phyloP scores from a whole-genome alignment of 2,329 filamentous ascomycete species.

The Claviceps fusiformis region DNA sequence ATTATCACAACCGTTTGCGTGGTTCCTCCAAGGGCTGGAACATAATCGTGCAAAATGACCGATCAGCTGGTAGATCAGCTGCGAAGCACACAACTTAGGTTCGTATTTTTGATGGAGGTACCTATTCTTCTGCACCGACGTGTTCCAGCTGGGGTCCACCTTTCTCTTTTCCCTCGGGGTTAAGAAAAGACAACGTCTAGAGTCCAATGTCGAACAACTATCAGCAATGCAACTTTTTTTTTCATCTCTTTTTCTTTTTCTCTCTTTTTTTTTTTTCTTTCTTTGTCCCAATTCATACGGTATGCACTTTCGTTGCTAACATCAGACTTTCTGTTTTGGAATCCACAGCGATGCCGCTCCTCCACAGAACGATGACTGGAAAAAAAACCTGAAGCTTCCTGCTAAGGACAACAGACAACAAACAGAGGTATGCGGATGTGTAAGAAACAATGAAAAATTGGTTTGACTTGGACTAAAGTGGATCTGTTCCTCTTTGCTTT shows the following conservation, averaged over 20 bases:
- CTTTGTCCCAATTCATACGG: not conserved
- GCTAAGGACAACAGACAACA: slow-evolving; percentile 64
- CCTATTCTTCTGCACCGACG: not conserved
- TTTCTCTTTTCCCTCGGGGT: not conserved
- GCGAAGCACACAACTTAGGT: slow-evolving; percentile 28
- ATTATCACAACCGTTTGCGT: slow-evolving; percentile 6
- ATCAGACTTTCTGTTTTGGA: not conserved
- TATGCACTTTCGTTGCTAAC: slow-evolving; percentile 1
- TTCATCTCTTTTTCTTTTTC: not conserved
- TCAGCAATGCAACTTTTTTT: not conserved
- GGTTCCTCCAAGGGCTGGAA: slow-evolving; percentile 15
- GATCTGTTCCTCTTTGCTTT: slow-evolving; percentile 4
- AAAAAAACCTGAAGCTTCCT: slow-evolving; percentile 57
- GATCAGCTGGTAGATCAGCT: slow-evolving; percentile 33
- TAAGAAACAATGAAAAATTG: not conserved
- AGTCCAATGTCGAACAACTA: not conserved
- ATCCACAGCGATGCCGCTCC: slow-evolving; percentile 30
- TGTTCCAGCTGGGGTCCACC: not conserved
- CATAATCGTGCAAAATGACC: slow-evolving; percentile 23
- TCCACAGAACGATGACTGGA: slow-evolving; percentile 51
- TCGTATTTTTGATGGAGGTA: slow-evolving; percentile 9
- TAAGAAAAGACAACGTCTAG: not conserved
- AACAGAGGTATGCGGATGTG: slow-evolving; percentile 48
- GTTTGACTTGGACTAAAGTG: slow-evolving; percentile 7
- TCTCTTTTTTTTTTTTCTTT: too few species aligned